A percentile compares a stretch with the other conserved stretches of the same genome.
These are phyloP conservation scores for Backusella morwellensis DNA, from an alignment of 192 early-diverging fungal species.

Conservation along the genomic window DNA sequence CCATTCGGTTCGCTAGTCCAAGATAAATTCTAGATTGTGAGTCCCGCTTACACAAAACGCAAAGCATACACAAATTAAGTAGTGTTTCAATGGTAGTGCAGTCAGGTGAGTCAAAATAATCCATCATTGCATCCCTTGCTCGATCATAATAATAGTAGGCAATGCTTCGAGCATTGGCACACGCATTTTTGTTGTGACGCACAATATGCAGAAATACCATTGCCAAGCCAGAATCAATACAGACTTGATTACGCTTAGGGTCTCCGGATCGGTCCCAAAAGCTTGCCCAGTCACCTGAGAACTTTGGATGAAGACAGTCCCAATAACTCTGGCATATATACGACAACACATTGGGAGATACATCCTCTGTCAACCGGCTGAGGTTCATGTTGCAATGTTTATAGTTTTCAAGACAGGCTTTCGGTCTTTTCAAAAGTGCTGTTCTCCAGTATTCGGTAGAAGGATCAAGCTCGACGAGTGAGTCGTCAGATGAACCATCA, in stretches of 20 bases:
- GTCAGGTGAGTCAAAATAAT: conserved; percentile 37
- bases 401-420: conserved; percentile 19
- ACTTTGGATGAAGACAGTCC: conserved; percentile 39
- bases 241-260: conserved; percentile 31
- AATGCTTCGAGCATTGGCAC: conserved; percentile 19
- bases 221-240: conserved; percentile 32
- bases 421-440: conserved; percentile 15
- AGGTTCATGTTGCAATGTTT: conserved; percentile 10
- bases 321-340: conserved; percentile 33
- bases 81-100: conserved; percentile 34
- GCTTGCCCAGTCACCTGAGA: conserved; percentile 27
- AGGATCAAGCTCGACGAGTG: neutral
- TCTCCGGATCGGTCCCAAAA: conserved; percentile 34
- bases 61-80: conserved; percentile 37
- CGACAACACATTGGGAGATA: conserved; percentile 26
- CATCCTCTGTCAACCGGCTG: conserved; percentile 16
- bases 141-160: conserved; percentile 28
- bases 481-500: neutral
- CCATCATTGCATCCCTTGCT: conserved; percentile 25
- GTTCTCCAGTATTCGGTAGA: conserved; percentile 22
- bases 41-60: conserved; percentile 25
- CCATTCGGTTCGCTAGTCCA: conserved; percentile 31
- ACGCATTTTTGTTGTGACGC: conserved; percentile 27
- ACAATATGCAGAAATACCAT: conserved; percentile 34
- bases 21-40: conserved; percentile 34